These are phyloP conservation scores for Wickerhamomyces tratensis DNA, from an alignment of 805 yeast genomes.

Conservation along the genomic window DNA sequence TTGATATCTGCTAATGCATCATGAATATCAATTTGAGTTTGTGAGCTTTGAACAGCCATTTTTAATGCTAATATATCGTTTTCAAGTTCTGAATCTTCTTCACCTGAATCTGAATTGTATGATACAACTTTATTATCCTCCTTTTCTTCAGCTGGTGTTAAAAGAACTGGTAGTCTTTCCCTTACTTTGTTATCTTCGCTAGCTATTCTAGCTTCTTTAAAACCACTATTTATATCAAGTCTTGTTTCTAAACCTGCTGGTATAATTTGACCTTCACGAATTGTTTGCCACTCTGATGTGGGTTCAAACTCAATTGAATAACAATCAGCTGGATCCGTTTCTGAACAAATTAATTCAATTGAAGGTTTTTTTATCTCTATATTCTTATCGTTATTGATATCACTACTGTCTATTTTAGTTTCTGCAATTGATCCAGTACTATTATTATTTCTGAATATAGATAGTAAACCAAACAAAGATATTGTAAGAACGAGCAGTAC, in stretches of 20 bases:
- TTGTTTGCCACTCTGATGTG: constrained; percentile 54
- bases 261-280: constrained; percentile 62
- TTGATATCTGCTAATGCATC: constrained; percentile 12
- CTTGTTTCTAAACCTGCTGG: constrained; percentile 55
- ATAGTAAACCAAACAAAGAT: neutral
- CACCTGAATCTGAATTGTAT: constrained; percentile 4
- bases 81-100: constrained; percentile 11
- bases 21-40: constrained; percentile 10
- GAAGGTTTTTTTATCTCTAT: neutral
- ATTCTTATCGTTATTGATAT: too few species aligned
- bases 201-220: constrained; percentile 57
- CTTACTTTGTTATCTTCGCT: constrained; percentile 13
- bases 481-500: too few species aligned
- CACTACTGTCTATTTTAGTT: neutral
- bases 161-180: constrained; percentile 6
- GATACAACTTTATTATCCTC: constrained; percentile 7
- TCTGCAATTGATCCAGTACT: neutral
- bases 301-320: constrained; percentile 61
- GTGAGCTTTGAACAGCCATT: constrained; percentile 12
- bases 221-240: constrained; percentile 40
- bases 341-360: constrained; percentile 27
- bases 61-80: constrained; percentile 12
- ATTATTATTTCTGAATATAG: neutral
- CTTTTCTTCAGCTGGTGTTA: constrained; percentile 5
- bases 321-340: constrained; percentile 37